Evolutionary conservation across 1,139 yeast species (phyloP).

Genomic region (Wickerhamiella pararugosa): DNA sequence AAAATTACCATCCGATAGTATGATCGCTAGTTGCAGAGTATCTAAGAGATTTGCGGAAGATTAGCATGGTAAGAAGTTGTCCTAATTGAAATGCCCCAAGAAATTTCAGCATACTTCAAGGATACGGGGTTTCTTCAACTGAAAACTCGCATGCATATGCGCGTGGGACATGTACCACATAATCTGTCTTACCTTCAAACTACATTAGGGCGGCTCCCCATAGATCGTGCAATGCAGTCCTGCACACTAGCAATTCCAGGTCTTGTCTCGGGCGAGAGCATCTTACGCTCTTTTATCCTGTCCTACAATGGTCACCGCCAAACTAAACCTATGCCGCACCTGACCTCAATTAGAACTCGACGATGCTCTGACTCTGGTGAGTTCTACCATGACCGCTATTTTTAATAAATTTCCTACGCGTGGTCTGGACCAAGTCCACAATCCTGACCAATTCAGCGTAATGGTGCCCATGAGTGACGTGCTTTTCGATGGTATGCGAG

Average conservation of each 20-base stretch:
- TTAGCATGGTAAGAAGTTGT: no score
- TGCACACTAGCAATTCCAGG: neutral
- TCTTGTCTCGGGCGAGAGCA: constrained; percentile 4
- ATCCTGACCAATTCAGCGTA: constrained; percentile 22
- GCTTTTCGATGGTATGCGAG: constrained; percentile 27
- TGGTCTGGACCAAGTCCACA: constrained; percentile 21
- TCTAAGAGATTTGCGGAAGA: no score
- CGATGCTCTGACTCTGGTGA: constrained; percentile 26
- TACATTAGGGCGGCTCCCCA: no score
- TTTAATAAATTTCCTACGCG: constrained; percentile 22
- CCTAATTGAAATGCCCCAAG: no score
- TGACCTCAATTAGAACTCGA: constrained; percentile 31
- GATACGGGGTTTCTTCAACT: no score
- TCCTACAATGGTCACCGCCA: constrained; percentile 35
- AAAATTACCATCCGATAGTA: no score
- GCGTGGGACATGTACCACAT: no score
- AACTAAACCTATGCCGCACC: constrained; percentile 27
- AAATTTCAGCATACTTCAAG: no score
- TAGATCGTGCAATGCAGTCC: no score
- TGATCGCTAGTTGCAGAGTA: no score
- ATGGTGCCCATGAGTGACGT: constrained; percentile 26
- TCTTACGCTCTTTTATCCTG: constrained; percentile 31
- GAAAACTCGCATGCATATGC: no score
- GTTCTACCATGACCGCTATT: constrained; percentile 29
- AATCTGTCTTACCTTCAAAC: no score